Base-by-base conservation (phyloP, 257 asterid genomes). In the Solanum chiquidenum region DNA sequence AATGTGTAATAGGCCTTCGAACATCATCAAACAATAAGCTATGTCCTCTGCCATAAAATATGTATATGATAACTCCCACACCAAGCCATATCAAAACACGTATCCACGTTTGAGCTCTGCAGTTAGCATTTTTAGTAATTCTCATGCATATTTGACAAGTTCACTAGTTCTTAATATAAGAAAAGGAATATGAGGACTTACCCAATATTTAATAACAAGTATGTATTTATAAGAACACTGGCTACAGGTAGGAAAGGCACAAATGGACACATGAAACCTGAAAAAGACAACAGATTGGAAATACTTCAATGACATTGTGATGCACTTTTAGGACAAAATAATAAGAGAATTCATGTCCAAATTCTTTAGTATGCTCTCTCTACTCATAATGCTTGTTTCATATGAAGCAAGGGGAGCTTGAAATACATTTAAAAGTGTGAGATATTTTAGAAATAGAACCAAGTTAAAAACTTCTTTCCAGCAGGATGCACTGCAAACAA, bases 251-350 rank as follows among this genome's bases (percentile, higher is more conserved):
- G 87, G 64, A 88, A 84, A 46, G 93, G 93, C 72, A 91, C 93
- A 35, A 89, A 89, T 25, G 91, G 93, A 77, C 93, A 91, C 10
- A 55, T 68, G 80, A 91, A 91, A 89, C 91, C 92, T 89, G 90
- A 8, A 42, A 9, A 75, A 42, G 72, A 74, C 29, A 40, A 12
- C 83, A 74, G 83, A 74, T 74, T 35, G 46, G 83, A 35, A 21
- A 35, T 20, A 37, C 82, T 74, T 74, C 49, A 74, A 37, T 35
- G 82, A 74, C 82, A 74, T 74, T 74, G 83, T 37, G 52, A 74
- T 37, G 31, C 83, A 37, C 13, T 37, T 74, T 35, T 37, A 74
- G 52, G 80, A 35, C 31, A 74, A 35, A 33, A 74, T 35, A 37
- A 37, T 20, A 37, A 35, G 29, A 74, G 82, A 35, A 35, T 21